A percentile compares a stretch with the other conserved stretches of the same genome.
Evolutionary conservation across 768 basidiomycete genomes (phyloP).

Genomic region (Saitozyma sp.): DNA sequence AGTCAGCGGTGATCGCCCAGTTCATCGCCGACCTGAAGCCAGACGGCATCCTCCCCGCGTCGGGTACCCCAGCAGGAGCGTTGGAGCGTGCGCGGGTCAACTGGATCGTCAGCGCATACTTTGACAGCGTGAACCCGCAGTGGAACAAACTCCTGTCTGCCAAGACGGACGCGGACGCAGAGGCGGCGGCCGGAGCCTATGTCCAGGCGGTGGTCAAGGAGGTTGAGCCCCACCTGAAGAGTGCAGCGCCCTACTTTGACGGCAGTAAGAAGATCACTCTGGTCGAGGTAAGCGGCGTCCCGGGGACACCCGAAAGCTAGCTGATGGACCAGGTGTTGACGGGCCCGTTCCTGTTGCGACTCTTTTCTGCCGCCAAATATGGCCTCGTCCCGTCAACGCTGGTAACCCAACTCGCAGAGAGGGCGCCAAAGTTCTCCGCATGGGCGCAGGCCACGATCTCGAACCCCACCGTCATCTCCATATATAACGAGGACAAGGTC

Average conservation of each 20-base stretch:
- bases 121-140: not conserved
- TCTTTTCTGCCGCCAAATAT: not conserved
- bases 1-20: slow-evolving; percentile 1
- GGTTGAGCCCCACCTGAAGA: not conserved
- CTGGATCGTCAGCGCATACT: not conserved
- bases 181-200: not conserved
- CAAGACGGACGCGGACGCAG: slow-evolving; percentile 2
- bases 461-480: not conserved
- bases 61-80: not conserved
- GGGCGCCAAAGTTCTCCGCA: not conserved
- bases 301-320: not conserved
- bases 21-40: slow-evolving; percentile 1
- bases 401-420: not conserved
- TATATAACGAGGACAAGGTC: not conserved
- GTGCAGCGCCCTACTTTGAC: not conserved
- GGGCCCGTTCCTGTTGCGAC: not conserved
- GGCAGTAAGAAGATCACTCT: not conserved
- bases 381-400: not conserved
- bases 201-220: not conserved
- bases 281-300: not conserved
- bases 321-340: not conserved
- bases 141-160: not conserved
- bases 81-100: not conserved
- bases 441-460: slow-evolving; percentile 1
- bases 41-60: not conserved